phyloP scores from a whole-genome alignment of 2,329 filamentous ascomycete genomes.

The Conoideocrella luteorostrata region DNA sequence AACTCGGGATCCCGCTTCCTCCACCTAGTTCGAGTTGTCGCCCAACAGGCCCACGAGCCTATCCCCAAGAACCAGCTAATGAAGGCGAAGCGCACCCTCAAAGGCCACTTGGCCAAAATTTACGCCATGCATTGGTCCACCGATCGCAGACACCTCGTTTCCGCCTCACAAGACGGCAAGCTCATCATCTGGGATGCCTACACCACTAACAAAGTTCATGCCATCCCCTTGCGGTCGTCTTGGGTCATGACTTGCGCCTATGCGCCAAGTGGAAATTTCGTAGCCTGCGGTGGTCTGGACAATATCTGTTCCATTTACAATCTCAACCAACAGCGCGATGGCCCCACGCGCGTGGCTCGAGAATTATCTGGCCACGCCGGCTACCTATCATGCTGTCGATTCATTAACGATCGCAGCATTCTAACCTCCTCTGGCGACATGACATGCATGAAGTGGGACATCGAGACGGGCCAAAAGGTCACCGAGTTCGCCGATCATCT shows the following conservation, averaged over 20 bases:
- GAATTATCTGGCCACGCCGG: slow-evolving; percentile 96
- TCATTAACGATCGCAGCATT: slow-evolving; percentile 97
- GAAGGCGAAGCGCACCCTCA: slow-evolving; percentile 94
- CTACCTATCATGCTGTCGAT: slow-evolving; percentile 96
- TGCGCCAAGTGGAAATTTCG: slow-evolving; percentile 95
- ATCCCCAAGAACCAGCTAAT: slow-evolving; percentile 88
- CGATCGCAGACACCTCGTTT: slow-evolving; percentile 92
- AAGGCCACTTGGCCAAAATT: slow-evolving; percentile 97
- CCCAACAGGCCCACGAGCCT: slow-evolving; percentile 84
- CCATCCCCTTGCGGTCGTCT: slow-evolving; percentile 91
- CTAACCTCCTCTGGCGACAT: slow-evolving; percentile 98
- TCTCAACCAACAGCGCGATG: slow-evolving; percentile 86
- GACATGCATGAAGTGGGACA: slow-evolving; percentile 99
- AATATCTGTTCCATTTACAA: slow-evolving; percentile 99
- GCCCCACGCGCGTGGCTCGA: slow-evolving; percentile 90
- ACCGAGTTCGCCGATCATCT: slow-evolving; percentile 98
- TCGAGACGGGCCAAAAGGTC: slow-evolving; percentile 94
- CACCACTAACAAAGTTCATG: slow-evolving; percentile 98
- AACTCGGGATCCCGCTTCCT: slow-evolving; percentile 11
- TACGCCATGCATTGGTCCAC: slow-evolving; percentile 99
- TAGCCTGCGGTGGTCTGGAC: slow-evolving; percentile 95
- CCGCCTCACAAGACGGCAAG: slow-evolving; percentile 97
- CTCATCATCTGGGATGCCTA: slow-evolving; percentile 99
- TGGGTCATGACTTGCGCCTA: slow-evolving; percentile 99
- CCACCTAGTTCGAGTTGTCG: slow-evolving; percentile 75